Conservation (phyloP, 1,284 basidiomycete species). For the Xerocomus nothofagi region DNA sequence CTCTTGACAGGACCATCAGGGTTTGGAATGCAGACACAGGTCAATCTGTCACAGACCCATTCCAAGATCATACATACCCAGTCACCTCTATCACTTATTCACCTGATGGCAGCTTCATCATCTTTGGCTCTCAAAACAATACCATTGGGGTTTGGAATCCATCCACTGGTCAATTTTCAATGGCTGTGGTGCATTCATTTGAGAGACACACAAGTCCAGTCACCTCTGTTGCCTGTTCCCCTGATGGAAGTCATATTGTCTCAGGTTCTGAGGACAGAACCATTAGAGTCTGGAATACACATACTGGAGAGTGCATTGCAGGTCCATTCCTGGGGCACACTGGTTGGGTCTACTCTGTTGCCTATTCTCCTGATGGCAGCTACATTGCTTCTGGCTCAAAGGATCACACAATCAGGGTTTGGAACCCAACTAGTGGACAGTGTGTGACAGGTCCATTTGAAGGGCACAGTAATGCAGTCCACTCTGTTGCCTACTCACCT, state of each 20-base stretch:
- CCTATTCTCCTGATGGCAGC: constrained; percentile 17
- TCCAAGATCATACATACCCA: neutral
- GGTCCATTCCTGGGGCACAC: constrained; percentile 10
- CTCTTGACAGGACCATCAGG: constrained; percentile 8
- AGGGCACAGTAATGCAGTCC: constrained; percentile 11
- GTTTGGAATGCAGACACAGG: constrained; percentile 14
- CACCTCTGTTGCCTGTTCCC: constrained; percentile 14
- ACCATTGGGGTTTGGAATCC: constrained; percentile 8
- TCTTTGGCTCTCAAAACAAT: neutral
- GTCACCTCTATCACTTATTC: constrained; percentile 2
- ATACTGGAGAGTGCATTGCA: constrained; percentile 4
- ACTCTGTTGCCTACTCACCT: constrained; percentile 18
- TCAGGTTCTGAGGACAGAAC: constrained; percentile 12
- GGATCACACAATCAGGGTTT: constrained; percentile 17
- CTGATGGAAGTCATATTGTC: constrained; percentile 17
- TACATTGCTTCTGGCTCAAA: constrained; percentile 12
- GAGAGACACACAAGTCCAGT: neutral
- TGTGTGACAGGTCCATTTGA: constrained; percentile 18
- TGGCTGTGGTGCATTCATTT: neutral
- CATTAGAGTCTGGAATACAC: constrained; percentile 12
- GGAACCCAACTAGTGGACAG: constrained; percentile 11
- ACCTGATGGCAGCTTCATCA: constrained; percentile 14
- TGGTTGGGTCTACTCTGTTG: constrained; percentile 8
- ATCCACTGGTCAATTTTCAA: neutral
- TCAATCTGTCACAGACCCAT: constrained; percentile 2